Base-by-base conservation (phyloP, 108 stramenopile species). In the Skeletonema potamos region DNA sequence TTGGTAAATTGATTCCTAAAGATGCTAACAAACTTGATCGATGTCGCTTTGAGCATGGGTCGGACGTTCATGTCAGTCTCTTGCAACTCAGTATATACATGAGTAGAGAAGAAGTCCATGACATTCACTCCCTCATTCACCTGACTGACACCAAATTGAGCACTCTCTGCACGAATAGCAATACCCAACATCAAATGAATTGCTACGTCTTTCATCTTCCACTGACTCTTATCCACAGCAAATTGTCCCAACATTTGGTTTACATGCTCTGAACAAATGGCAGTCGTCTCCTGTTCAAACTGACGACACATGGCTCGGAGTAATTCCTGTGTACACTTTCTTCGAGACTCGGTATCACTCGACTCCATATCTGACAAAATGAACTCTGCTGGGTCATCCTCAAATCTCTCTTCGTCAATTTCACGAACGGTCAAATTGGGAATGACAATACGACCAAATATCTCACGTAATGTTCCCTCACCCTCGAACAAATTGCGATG, bases 301-400 rank as follows among this genome's bases (percentile, higher is more conserved):
- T 96, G 90, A 36, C 92, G 87, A 68, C 97, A 95, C 95, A 99
- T 94, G 54, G 89, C 96, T 15, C 92, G 69, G 36, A 98, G 71
- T 17, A 98, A 84, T 28, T 98, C 98, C 58, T 94, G 90, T 69
- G 93, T 94, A 32, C 94, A 92, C 32, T 94, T 84, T 28, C 98
- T 87, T 18, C 99, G 83, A 1, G 96, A 97, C 39, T 99, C 98
- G 27, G 79, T 89, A 77, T 98, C 97, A 48, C 86, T 84, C 11
- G 94, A 95, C 81, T 99, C 99, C 76, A 99, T 90, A 75, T 99
- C 99, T 1, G 94, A 86, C 61, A 91, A 70, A 66, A 99, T 97
- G 84, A 92, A 99, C 54, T 99, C 99, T 12, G 81, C 71, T 0
- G 98, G 97, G 79, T 98, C 95, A 62, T 98, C 98, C 78, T 98